Conservation (phyloP, 2,329 filamentous ascomycete species). For the Verticillium longisporum region DNA sequence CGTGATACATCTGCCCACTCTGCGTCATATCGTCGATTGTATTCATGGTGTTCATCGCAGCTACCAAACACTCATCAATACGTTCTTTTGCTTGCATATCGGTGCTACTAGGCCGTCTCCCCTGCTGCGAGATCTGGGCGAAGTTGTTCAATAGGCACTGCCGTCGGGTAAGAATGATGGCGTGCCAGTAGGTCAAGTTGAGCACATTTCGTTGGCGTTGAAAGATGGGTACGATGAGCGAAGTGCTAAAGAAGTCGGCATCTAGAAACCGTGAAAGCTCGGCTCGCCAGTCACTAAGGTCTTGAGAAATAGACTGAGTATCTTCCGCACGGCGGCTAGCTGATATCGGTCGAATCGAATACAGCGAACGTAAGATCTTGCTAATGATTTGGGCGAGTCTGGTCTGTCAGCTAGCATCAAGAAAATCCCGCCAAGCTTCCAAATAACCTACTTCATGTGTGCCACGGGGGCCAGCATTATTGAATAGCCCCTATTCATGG, state of each 20-base stretch:
- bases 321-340: background rate
- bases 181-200: constrained; percentile 34
- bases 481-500: constrained; percentile 12
- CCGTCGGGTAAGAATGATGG: constrained; percentile 30
- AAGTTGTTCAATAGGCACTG: constrained; percentile 30
- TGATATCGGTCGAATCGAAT: constrained; percentile 27
- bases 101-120: constrained; percentile 1
- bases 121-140: constrained; percentile 13
- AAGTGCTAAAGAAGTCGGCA: constrained; percentile 24
- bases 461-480: constrained; percentile 27
- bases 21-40: constrained; percentile 30
- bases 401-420: background rate
- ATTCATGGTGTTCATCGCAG: constrained; percentile 28
- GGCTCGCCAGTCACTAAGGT: constrained; percentile 25
- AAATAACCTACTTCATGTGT: constrained; percentile 22
- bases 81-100: constrained; percentile 11
- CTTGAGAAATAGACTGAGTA: constrained; percentile 5
- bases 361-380: constrained; percentile 25
- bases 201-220: constrained; percentile 33
- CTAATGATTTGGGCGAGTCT: constrained; percentile 27
- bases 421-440: too few species aligned
- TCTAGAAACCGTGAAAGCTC: constrained; percentile 29
- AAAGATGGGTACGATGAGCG: constrained; percentile 28
- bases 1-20: constrained; percentile 26
- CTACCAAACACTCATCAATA: constrained; percentile 23